Percentiles rank a stretch among this genome's conserved stretches.
Evolutionary conservation across 257 asterid genomes (phyloP).

Genomic region (Capsicum rhomboideum): DNA sequence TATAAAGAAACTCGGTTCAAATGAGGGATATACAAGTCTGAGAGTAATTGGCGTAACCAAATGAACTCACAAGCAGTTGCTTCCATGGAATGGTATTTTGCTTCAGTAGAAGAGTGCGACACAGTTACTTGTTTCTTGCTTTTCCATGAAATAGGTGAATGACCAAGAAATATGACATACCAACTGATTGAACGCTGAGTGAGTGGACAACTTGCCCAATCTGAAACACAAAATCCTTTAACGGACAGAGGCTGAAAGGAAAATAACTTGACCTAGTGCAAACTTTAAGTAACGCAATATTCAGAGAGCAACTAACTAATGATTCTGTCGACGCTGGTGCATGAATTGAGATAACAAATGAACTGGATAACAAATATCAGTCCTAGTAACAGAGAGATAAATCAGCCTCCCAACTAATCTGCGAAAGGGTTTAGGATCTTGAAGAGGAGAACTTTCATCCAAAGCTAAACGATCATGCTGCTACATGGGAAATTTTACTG

Average conservation of each 20-base stretch:
- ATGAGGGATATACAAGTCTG: background rate
- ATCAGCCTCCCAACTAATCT: background rate
- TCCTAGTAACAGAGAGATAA: background rate
- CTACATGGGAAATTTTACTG: background rate
- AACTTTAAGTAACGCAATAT: background rate
- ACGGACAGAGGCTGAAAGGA: background rate
- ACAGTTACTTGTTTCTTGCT: background rate
- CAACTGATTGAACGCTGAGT: background rate
- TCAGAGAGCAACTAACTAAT: background rate
- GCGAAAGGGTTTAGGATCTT: background rate
- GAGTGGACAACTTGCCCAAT: background rate
- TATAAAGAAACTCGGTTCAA: background rate
- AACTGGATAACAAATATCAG: background rate
- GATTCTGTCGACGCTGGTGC: background rate
- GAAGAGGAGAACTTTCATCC: background rate
- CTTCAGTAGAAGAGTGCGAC: background rate
- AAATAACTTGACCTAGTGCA: background rate
- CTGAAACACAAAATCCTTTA: background rate
- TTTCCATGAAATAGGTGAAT: background rate
- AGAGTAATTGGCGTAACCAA: background rate
- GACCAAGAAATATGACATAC: background rate
- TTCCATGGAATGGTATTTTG: background rate
- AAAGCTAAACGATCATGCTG: background rate
- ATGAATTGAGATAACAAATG: background rate
- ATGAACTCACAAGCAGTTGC: background rate